A percentile compares a stretch with the other conserved stretches of the same genome.
These are phyloP conservation scores for Entoloma clypeatum DNA, from an alignment of 1,284 basidiomycete species.

Conservation along the genomic window DNA sequence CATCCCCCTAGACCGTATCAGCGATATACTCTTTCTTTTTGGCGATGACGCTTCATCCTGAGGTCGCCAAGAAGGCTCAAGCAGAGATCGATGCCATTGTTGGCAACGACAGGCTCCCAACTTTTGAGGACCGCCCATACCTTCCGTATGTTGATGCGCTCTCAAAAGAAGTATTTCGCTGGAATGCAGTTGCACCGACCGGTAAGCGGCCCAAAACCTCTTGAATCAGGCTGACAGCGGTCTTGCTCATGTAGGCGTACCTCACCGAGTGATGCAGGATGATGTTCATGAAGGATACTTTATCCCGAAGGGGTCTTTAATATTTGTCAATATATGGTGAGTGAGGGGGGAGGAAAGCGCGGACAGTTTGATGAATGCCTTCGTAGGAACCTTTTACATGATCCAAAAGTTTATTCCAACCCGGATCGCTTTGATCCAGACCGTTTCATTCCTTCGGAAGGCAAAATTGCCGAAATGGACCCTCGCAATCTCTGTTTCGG, in stretches of 20 bases:
- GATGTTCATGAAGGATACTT: conserved; percentile 50
- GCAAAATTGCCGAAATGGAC: conserved; percentile 43
- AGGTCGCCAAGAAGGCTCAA: conserved; percentile 51
- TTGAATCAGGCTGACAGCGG: conserved; percentile 5
- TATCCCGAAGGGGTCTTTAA: conserved; percentile 48
- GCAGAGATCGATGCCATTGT: conserved; percentile 61
- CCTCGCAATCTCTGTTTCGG: conserved; percentile 54
- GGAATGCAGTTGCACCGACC: conserved; percentile 51
- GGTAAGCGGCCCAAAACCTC: conserved; percentile 31
- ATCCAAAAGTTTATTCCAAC: conserved; percentile 41
- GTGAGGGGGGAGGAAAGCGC: background rate
- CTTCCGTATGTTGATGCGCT: conserved; percentile 62
- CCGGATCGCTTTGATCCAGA: conserved; percentile 45
- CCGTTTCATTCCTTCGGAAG: conserved; percentile 41
- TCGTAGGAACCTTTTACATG: conserved; percentile 45
- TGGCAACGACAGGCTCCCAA: conserved; percentile 57
- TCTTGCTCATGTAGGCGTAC: conserved; percentile 36
- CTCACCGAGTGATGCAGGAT: conserved; percentile 51
- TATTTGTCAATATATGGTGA: conserved; percentile 49
- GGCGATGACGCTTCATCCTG: conserved; percentile 49
- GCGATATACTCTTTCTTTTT: conserved; percentile 50
- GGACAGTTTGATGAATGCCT: background rate
- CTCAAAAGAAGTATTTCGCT: conserved; percentile 59
- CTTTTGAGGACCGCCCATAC: conserved; percentile 51
- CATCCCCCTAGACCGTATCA: conserved; percentile 41